phyloP scores from a whole-genome alignment of 78 protist species.

The Dictyostelium capitatum region DNA sequence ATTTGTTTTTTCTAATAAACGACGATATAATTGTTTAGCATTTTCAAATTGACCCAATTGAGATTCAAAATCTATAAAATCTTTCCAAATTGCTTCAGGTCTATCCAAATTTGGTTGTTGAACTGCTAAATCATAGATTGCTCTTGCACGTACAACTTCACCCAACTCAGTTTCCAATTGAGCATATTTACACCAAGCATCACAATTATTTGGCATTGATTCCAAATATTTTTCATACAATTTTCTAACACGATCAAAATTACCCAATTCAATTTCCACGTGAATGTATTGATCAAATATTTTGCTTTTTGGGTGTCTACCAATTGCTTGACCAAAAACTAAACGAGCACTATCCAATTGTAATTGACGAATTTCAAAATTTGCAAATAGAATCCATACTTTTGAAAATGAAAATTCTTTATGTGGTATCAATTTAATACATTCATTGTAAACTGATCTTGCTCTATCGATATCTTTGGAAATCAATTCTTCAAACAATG shows the following conservation, averaged over 20 bases:
- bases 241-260: conserved; percentile 91
- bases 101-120: conserved; percentile 93
- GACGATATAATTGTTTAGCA: conserved; percentile 88
- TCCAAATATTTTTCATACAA: conserved; percentile 93
- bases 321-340: conserved; percentile 88
- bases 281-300: conserved; percentile 88
- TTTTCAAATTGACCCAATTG: conserved; percentile 56
- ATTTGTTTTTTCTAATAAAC: conserved; percentile 88
- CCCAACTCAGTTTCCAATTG: conserved; percentile 92
- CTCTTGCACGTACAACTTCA: conserved; percentile 90
- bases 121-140: conserved; percentile 94
- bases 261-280: conserved; percentile 93
- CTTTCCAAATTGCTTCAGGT: conserved; percentile 97
- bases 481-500: conserved; percentile 94
- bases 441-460: conserved; percentile 89
- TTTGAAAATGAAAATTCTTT: conserved; percentile 96
- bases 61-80: conserved; percentile 90
- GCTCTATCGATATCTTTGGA: conserved; percentile 93
- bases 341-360: conserved; percentile 71
- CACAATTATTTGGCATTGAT: conserved; percentile 83
- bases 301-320: conserved; percentile 86
- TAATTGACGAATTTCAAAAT: conserved; percentile 95
- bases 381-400: conserved; percentile 95
- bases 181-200: conserved; percentile 94
- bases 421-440: conserved; percentile 94